Base-by-base conservation (phyloP, 2,329 filamentous ascomycete genomes). In the Claviceps digitariae region DNA sequence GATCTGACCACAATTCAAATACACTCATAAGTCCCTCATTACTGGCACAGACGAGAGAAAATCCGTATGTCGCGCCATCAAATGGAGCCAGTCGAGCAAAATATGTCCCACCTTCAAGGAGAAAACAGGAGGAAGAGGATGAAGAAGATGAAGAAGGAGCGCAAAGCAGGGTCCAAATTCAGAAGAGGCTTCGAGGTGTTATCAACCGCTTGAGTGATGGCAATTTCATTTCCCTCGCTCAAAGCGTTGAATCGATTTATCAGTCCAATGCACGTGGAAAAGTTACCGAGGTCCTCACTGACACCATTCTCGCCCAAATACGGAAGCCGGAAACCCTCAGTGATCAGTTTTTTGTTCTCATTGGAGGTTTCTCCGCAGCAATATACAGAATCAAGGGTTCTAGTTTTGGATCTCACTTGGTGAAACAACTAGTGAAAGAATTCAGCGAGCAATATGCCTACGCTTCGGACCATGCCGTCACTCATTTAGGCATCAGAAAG, bases 121-220 rank as follows among this genome's bases (percentile, higher is more conserved):
- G 54, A 1, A 72, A 93, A 52, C 81, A 90, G 48, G 83, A 38
- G 2, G 36, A 38, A 17, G 31, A 15, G 4, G 34, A 36, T 2
- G 34, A 7, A 7, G 34, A 38, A n/a, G 15, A 78, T 59, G 72
- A 77, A 36, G 74, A 77, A 1, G 79, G 81, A 0, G 83, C 78
- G 1, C 86, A 94, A 65, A 73, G 78, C 44, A 73, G 86, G 48
- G 74, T 75, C 13, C 82, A 86, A 41, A 72, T 98, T 50, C 82
- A 83, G 55, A 82, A 88, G 57, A 88, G 94, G 63, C 76, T 88
- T 0, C 90, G 97, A 65, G 91, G 93, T 63, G 77, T 93, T 20
- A 78, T 98, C 64, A 98, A 98, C 67, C 85, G 91, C 64, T 75
- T 98, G 34, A 96, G 93, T 0, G 91, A 97, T 64, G 83, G 89